Evolutionary conservation across 768 basidiomycete genomes (phyloP).

Genomic region (Auricularia sp.): DNA sequence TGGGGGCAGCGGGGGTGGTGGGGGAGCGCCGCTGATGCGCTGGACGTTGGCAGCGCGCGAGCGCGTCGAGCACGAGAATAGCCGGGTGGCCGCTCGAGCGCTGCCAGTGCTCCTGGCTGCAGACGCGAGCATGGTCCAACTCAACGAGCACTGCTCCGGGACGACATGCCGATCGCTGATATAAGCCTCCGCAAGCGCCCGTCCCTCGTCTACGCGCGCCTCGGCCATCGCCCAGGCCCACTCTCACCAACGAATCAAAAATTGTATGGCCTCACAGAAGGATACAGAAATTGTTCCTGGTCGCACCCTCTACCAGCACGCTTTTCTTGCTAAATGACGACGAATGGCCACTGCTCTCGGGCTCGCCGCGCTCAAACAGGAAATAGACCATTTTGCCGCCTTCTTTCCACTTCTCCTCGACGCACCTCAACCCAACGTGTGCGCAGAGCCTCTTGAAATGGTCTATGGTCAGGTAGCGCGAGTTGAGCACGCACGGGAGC

Average conservation of each 20-base stretch:
- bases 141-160: too few species aligned
- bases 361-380: constrained; percentile 44
- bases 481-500: constrained; percentile 74
- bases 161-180: too few species aligned
- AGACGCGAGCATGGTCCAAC: too few species aligned
- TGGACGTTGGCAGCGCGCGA: too few species aligned
- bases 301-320: constrained; percentile 46
- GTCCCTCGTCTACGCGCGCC: too few species aligned
- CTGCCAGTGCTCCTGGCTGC: too few species aligned
- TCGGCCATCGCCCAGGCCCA: too few species aligned
- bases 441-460: constrained; percentile 33
- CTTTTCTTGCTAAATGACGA: constrained; percentile 40
- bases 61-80: too few species aligned
- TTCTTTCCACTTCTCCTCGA: constrained; percentile 49
- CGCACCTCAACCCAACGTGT: constrained; percentile 50
- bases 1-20: too few species aligned
- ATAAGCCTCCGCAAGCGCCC: too few species aligned
- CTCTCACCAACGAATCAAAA: background rate
- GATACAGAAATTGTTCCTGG: constrained; percentile 74
- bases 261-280: constrained; percentile 20
- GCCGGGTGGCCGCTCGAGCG: too few species aligned
- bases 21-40: too few species aligned
- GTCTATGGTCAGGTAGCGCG: constrained; percentile 63
- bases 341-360: background rate
- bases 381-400: constrained; percentile 84